Evolutionary conservation across 441 rosid species (phyloP), one percentile per base, ranked within the genome.

Genomic region (Lepidium campestre): DNA sequence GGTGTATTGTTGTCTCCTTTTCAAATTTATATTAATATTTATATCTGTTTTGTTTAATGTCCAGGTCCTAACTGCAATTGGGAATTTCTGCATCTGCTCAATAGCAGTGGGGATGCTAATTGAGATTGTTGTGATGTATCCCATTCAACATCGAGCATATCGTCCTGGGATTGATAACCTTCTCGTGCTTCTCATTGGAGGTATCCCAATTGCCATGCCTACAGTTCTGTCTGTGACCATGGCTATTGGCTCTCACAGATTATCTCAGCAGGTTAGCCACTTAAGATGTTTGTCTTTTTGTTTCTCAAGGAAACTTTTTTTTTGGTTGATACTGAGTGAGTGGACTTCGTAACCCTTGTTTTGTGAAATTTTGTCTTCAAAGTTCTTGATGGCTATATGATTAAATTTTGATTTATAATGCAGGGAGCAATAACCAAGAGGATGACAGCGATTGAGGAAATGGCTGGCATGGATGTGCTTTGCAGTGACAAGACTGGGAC

Each of bases 391-490:
- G 60, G 65, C 59, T 37, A 29, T 50, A 47, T 54, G 52, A 32
- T 68, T 22, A 25, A 34, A 29, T 66, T 14, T 50, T 29, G 57
- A 50, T 36, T 54, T 68, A 22, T 72, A 60, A 41, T 49, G 4
- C 79, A 93, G 97, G 98, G 98, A 57, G 98, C 98, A 47, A 93
- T 93, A 72, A 93, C 98, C 7, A 93, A 93, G 86, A 84, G 97
- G 79, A 93, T 93, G 98, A 93, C 98, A 57, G 97, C 97, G 22
- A 93, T 93, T 52, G 98, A 93, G 79, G 98, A 90, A 79, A 93
- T 93, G 98, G 98, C 98, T 22, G 98, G 97, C 77, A 92, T 92
- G 98, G 98, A 92, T 70, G 98, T 92, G 65, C 96, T 92, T 71
- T 90, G 97, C 80, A 90, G 98, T 75, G 97, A 93, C 80, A 93